Percentiles rank a stretch among this genome's conserved stretches.
Evolutionary conservation across 2,329 filamentous ascomycete genomes (phyloP).

Genomic region (Ophiostoma sp.): DNA sequence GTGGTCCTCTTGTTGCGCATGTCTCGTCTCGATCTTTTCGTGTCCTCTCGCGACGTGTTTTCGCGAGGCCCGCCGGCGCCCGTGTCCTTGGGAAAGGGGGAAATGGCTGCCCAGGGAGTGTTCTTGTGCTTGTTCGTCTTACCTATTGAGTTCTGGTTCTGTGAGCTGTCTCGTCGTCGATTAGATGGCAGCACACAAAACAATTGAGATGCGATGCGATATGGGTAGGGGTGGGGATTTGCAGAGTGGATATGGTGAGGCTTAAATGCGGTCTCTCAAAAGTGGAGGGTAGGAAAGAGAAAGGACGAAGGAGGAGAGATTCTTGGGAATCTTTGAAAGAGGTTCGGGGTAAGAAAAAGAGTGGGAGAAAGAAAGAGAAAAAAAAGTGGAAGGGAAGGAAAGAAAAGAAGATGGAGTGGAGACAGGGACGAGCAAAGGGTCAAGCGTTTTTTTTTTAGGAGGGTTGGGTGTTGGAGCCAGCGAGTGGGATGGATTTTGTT

Average conservation of each 20-base stretch:
- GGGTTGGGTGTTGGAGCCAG: slow-evolving; percentile 20
- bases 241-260: slow-evolving; percentile 31
- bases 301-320: slow-evolving; percentile 20
- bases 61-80: background rate
- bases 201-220: slow-evolving; percentile 22
- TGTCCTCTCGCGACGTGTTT: background rate
- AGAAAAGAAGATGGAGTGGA: slow-evolving; percentile 33
- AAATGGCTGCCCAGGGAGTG: background rate
- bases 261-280: slow-evolving; percentile 32
- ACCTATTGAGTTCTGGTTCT: slow-evolving; percentile 18
- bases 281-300: slow-evolving; percentile 30
- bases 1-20: background rate
- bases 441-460: slow-evolving; percentile 18
- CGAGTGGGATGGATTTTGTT: slow-evolving; percentile 17
- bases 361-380: slow-evolving; percentile 22
- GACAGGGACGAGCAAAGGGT: slow-evolving; percentile 24
- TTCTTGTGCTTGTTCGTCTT: slow-evolving; percentile 4
- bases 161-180: slow-evolving; percentile 24
- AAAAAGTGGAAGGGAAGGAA: slow-evolving; percentile 28
- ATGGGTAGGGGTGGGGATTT: slow-evolving; percentile 31
- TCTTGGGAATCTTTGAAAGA: slow-evolving; percentile 24
- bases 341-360: slow-evolving; percentile 20
- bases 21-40: background rate
- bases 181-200: slow-evolving; percentile 24
- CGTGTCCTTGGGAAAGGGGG: background rate